Percentiles rank a stretch among this genome's conserved stretches.
Conservation (phyloP, 2,329 filamentous ascomycete species). For the Pseudogymnoascus sp. region DNA sequence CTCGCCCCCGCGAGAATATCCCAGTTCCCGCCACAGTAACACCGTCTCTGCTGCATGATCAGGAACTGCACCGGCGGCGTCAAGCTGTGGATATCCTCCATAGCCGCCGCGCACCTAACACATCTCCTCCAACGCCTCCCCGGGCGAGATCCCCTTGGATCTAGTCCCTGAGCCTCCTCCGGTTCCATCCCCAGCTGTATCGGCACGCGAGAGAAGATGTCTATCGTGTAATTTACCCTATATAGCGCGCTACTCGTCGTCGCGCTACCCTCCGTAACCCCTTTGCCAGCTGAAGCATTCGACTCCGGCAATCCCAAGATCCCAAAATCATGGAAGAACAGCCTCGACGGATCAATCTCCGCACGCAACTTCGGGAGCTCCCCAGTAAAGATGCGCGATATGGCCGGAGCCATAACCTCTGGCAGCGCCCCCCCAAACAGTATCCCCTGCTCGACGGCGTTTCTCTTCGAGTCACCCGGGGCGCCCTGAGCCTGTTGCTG, state of each 20-base stretch:
- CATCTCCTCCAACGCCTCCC: constrained; percentile 26
- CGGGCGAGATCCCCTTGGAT: neutral
- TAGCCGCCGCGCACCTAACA: constrained; percentile 27
- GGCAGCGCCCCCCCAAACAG: constrained; percentile 25
- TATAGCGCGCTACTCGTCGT: neutral
- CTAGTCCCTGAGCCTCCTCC: neutral
- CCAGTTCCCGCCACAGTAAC: constrained; percentile 28
- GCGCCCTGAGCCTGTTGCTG: constrained; percentile 8
- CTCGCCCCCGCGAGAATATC: constrained; percentile 14
- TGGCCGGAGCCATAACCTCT: constrained; percentile 24
- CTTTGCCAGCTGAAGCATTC: constrained; percentile 11
- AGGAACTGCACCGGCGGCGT: constrained; percentile 26
- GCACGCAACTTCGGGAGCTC: constrained; percentile 20
- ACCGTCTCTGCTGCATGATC: constrained; percentile 27
- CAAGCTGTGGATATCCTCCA: constrained; percentile 26
- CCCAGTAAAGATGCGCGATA: constrained; percentile 23
- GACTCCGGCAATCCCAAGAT: constrained; percentile 25
- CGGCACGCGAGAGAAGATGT: neutral
- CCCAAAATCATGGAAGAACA: constrained; percentile 28
- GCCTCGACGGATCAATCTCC: constrained; percentile 26
- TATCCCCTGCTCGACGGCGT: constrained; percentile 26
- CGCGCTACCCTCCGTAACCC: neutral
- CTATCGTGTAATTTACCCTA: neutral
- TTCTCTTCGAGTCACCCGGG: constrained; percentile 19
- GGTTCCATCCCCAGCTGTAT: neutral